These are phyloP conservation scores for Candida frijolesensis DNA, from an alignment of 1,139 yeast genomes.

Conservation along the genomic window DNA sequence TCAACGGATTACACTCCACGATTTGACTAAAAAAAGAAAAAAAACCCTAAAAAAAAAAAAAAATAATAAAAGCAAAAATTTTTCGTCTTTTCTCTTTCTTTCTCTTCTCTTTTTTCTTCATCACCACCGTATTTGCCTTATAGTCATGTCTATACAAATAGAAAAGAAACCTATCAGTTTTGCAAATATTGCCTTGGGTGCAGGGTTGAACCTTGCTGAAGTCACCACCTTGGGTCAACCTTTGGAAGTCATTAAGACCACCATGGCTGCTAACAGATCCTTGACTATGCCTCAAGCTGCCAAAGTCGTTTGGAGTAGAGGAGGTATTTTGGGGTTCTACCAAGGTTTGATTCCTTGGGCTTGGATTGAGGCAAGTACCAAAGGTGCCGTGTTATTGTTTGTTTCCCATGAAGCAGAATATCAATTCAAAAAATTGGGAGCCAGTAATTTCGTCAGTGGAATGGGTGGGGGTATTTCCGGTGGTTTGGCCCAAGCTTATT, in stretches of 20 bases:
- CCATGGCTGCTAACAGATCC: constrained; percentile 95
- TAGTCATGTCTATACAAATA: constrained; percentile 23
- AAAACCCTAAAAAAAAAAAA: background rate
- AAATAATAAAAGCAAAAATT: background rate
- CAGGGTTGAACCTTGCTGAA: constrained; percentile 89
- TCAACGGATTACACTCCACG: constrained; percentile 2
- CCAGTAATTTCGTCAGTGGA: constrained; percentile 77
- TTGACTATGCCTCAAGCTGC: constrained; percentile 69
- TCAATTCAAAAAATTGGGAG: constrained; percentile 64
- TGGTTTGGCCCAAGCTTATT: constrained; percentile 94
- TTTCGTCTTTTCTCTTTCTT: background rate
- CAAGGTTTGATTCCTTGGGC: constrained; percentile 99
- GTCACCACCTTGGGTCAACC: constrained; percentile 97
- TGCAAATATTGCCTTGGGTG: constrained; percentile 90
- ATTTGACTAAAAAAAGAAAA: background rate
- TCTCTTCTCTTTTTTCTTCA: background rate
- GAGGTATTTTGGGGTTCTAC: constrained; percentile 88
- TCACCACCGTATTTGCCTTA: background rate
- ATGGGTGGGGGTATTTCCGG: constrained; percentile 95
- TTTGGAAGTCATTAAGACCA: constrained; percentile 90
- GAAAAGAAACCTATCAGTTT: constrained; percentile 87
- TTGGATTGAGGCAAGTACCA: constrained; percentile 98
- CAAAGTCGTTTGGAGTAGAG: constrained; percentile 84
- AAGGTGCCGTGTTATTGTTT: constrained; percentile 95
- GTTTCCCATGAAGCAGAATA: constrained; percentile 94